Percentiles rank a stretch among this genome's conserved stretches.
These are phyloP conservation scores for Immersiporthe knoxdaviesiana DNA, from an alignment of 2,329 filamentous ascomycete genomes.

Conservation along the genomic window DNA sequence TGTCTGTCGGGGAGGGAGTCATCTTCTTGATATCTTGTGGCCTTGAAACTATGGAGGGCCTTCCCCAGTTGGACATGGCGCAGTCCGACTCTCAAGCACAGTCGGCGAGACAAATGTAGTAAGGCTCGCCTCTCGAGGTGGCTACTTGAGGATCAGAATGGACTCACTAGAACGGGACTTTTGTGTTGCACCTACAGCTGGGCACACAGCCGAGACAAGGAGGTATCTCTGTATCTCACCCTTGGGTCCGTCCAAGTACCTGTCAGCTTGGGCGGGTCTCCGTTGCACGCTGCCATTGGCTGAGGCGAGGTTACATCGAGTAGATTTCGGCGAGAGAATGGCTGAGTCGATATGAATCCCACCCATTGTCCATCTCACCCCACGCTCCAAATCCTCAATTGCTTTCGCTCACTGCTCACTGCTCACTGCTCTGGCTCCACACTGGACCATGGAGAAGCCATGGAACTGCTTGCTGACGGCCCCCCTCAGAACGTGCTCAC, in stretches of 20 bases:
- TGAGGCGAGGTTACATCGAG: constrained; percentile 1
- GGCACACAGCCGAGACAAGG: too few species aligned
- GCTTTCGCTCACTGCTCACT: too few species aligned
- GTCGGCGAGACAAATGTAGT: constrained; percentile 28
- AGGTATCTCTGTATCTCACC: constrained; percentile 11
- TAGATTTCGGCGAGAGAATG: constrained; percentile 29
- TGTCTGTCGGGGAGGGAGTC: constrained; percentile 22
- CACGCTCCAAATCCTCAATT: not conserved
- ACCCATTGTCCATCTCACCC: not conserved
- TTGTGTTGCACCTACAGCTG: not conserved
- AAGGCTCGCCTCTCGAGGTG: constrained; percentile 20
- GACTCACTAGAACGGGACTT: constrained; percentile 15
- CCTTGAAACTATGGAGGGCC: constrained; percentile 27
- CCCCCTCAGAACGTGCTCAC: not conserved
- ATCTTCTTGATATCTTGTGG: constrained; percentile 30
- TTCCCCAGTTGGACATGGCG: constrained; percentile 14
- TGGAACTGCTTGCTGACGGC: constrained; percentile 1
- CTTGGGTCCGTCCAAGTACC: constrained; percentile 2
- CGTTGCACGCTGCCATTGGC: constrained; percentile 13
- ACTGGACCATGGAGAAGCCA: not conserved
- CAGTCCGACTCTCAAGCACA: constrained; percentile 7
- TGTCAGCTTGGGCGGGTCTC: constrained; percentile 2
- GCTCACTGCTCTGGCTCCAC: not conserved
- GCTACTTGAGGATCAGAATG: not conserved
- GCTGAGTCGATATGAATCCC: constrained; percentile 16